Evolutionary conservation across 2,329 filamentous ascomycete genomes (phyloP).

Genomic region (Phialemonium atrogriseum): DNA sequence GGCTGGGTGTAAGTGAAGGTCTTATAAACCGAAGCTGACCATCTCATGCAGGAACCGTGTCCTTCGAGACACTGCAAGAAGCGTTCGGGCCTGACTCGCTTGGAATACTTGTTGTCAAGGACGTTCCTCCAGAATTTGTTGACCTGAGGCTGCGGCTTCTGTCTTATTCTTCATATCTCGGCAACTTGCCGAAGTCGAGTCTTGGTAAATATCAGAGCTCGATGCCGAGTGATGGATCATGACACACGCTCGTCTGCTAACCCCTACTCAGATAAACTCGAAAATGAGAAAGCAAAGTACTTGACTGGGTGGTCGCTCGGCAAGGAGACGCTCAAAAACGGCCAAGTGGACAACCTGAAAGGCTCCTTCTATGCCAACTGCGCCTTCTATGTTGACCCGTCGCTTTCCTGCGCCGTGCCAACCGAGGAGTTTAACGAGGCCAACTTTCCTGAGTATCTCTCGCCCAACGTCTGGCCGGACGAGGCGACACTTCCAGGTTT

Average conservation of each 20-base stretch:
- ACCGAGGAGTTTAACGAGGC: conserved; percentile 46
- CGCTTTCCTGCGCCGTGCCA: conserved; percentile 53
- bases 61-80: conserved; percentile 60
- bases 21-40: conserved; percentile 3
- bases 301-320: conserved; percentile 71
- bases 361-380: conserved; percentile 82
- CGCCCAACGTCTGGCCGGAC: conserved; percentile 81
- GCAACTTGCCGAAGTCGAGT: conserved; percentile 63
- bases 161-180: conserved; percentile 83
- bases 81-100: conserved; percentile 88
- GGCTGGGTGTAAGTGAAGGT: background rate
- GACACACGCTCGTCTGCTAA: background rate
- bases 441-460: conserved; percentile 80
- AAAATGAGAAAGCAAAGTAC: conserved; percentile 54
- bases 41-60: conserved; percentile 48
- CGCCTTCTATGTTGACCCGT: conserved; percentile 62
- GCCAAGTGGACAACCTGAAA: conserved; percentile 71
- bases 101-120: conserved; percentile 88
- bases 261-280: conserved; percentile 39
- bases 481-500: conserved; percentile 66
- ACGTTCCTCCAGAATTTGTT: conserved; percentile 65
- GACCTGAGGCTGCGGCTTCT: conserved; percentile 66
- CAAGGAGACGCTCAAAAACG: conserved; percentile 72
- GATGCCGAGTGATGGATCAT: background rate
- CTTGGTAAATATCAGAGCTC: conserved; percentile 46